Evolutionary conservation across 768 basidiomycete genomes (phyloP).

Genomic region (Hydnum rufescens): DNA sequence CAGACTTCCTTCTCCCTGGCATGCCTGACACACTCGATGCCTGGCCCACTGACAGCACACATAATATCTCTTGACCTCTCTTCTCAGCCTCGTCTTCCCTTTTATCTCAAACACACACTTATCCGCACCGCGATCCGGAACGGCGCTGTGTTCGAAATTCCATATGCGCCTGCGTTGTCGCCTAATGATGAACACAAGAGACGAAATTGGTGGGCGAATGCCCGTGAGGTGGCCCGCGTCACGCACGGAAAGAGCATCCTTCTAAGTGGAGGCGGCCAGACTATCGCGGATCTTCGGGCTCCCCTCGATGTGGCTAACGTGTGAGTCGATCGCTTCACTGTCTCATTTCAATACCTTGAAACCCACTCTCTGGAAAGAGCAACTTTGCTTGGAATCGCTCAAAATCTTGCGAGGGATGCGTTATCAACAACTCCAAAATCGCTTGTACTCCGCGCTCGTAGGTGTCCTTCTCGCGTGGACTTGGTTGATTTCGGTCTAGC

Average conservation of each 20-base stretch:
- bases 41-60: slow-evolving; percentile 58
- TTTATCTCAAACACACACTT: slow-evolving; percentile 65
- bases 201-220: slow-evolving; percentile 69
- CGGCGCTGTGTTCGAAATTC: slow-evolving; percentile 67
- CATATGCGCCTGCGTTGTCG: slow-evolving; percentile 46
- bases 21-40: slow-evolving; percentile 58
- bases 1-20: slow-evolving; percentile 53
- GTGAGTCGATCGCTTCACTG: slow-evolving; percentile 24
- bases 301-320: slow-evolving; percentile 60
- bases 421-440: slow-evolving; percentile 43
- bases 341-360: background rate
- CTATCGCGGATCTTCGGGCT: slow-evolving; percentile 43
- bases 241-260: slow-evolving; percentile 64
- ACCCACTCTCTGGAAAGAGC: slow-evolving; percentile 25
- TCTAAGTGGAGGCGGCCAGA: slow-evolving; percentile 41
- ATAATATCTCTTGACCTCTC: slow-evolving; percentile 66
- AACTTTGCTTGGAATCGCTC: slow-evolving; percentile 43
- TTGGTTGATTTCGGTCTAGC: background rate
- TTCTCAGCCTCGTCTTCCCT: slow-evolving; percentile 47
- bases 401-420: slow-evolving; percentile 46
- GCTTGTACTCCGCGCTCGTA: slow-evolving; percentile 52
- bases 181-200: slow-evolving; percentile 42
- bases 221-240: slow-evolving; percentile 57
- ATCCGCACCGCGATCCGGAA: slow-evolving; percentile 64
- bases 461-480: slow-evolving; percentile 16